Evolutionary conservation across 164 flowering plant genomes (phyloP), one percentile per base, ranked within the genome.

Genomic region (Kalanchoe fedtschenkoi): DNA sequence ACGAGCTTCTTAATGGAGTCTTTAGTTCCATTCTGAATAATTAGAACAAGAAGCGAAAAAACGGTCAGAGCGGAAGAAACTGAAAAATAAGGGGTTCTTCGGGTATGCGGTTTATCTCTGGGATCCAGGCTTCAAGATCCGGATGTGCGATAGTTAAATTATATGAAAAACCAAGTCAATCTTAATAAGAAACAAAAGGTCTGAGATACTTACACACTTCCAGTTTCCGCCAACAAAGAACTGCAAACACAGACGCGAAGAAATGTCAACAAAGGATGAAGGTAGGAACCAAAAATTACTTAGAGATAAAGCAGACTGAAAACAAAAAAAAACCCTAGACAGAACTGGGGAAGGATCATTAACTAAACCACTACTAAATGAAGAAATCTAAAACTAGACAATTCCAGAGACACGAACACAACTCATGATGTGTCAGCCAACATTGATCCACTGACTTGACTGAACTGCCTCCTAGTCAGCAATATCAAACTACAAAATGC

Each of bases 201-300:
- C 11, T 28, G 44, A 11, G 14, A 22, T 71, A 83, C 99, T 86
- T 84, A 90, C 99, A 76, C 99, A 93, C 59, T 93, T 93, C 99
- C 97, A 93, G 74, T 93, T 93, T 46, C 99, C 99, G 19, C 97
- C 99, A 70, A 93, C 99, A 55, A 93, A 93, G 77, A 93, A 93
- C 99, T 93, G 97, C 87, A 79, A 77, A 6, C 34, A 74, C 54
- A 73, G 69, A 37, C 29, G 37, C 24, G 58, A 66, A 63, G 22
- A 51, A n/a, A 7, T 24, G 56, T 51, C 56, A 51, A 51, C 56
- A n/a, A 51, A 13, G 13, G 2, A 51, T 8, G 32, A 26, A 47
- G 28, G 28, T 7, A 21, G 13, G 29, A 47, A 47, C 10, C 28
- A 19, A 21, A 47, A 24, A 47, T 9, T 11, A 24, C 10, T 1